Base-by-base conservation (phyloP, 2,329 filamentous ascomycete genomes). In the Chaetomium olivaceum region DNA sequence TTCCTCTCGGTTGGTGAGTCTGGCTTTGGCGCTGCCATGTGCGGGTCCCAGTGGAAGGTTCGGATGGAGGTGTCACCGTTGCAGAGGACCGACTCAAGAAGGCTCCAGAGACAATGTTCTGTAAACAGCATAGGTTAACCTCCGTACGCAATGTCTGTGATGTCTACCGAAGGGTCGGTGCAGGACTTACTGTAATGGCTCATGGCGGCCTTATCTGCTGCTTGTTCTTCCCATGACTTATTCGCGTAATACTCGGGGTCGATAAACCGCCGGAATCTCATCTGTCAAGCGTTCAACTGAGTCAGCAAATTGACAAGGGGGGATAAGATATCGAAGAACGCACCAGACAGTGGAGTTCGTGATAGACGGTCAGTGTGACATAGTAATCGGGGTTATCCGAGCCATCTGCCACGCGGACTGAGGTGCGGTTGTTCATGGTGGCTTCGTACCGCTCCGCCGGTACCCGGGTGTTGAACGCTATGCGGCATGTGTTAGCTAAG, bases 381-480 rank as follows among this genome's bases (percentile, higher is more conserved):
- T 65, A 65, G 43, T 65, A 62, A 25, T 65, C 63, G 2, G 58
- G 48, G n/a, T 61, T 29, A 3, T 43, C 52, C 2, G 58, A 62
- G 23, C 58, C 63, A 19, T 62, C 59, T 8, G 31, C 51, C 1
- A 65, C n/a, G 5, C 57, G 52, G n/a, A 58, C 63, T 1, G 63
- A 58, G 19, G 54, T 31, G 19, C 63, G 63, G 52, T 58, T 52
- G 25, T 25, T 21, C 58, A 61, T 65, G 33, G 21, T 50, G 12
- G 58, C 29, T 21, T 62, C 46, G 46, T 60, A 65, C 19, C 54
- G 56, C 23, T 55, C 54, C 21, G 56, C 54, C 19, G 63, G 63
- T 12, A 65, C 59, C 19, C 59, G 52, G 29, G 63, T 65, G 46
- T 65, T 65, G 63, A 65, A 65, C 14, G 63, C 63, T 65, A 31